Percentiles rank a stretch among this genome's conserved stretches.
phyloP scores from a whole-genome alignment of 495 filamentous ascomycete species.

The Hyaloscypha bicolor region DNA sequence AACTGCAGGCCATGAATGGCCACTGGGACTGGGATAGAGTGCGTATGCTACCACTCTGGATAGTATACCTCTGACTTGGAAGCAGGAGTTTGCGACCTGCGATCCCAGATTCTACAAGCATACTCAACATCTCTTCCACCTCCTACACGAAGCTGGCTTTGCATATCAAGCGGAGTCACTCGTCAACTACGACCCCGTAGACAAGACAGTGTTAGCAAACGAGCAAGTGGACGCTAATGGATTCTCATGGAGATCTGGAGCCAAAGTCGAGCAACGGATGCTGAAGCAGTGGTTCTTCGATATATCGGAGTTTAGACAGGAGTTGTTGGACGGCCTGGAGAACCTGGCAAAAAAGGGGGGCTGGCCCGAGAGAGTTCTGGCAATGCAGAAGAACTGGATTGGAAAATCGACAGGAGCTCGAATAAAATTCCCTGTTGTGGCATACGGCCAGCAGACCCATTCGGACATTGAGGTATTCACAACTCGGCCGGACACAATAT shows the following conservation, averaged over 20 bases:
- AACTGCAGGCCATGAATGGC: slow-evolving; percentile 73
- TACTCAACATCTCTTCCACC: slow-evolving; percentile 82
- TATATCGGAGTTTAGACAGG: slow-evolving; percentile 76
- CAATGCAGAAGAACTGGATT: slow-evolving; percentile 90
- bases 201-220: slow-evolving; percentile 87
- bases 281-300: slow-evolving; percentile 90
- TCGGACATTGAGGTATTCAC: slow-evolving; percentile 72
- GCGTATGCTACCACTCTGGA: slow-evolving; percentile 33
- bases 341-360: slow-evolving; percentile 57
- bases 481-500: slow-evolving; percentile 80
- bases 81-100: slow-evolving; percentile 80
- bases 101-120: slow-evolving; percentile 84
- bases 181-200: slow-evolving; percentile 90
- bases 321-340: slow-evolving; percentile 73
- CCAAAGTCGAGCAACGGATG: slow-evolving; percentile 76
- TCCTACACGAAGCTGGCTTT: slow-evolving; percentile 68
- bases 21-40: slow-evolving; percentile 80
- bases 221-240: slow-evolving; percentile 88
- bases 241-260: slow-evolving; percentile 84
- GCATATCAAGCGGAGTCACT: slow-evolving; percentile 79
- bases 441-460: slow-evolving; percentile 37
- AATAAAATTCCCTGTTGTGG: slow-evolving; percentile 65
- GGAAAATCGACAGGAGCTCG: slow-evolving; percentile 74
- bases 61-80: slow-evolving; percentile 8
- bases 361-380: slow-evolving; percentile 81